Evolutionary conservation across 2,329 filamentous ascomycete species (phyloP), one percentile per base, ranked within the genome.

Genomic region (Colletotrichum coccodes): DNA sequence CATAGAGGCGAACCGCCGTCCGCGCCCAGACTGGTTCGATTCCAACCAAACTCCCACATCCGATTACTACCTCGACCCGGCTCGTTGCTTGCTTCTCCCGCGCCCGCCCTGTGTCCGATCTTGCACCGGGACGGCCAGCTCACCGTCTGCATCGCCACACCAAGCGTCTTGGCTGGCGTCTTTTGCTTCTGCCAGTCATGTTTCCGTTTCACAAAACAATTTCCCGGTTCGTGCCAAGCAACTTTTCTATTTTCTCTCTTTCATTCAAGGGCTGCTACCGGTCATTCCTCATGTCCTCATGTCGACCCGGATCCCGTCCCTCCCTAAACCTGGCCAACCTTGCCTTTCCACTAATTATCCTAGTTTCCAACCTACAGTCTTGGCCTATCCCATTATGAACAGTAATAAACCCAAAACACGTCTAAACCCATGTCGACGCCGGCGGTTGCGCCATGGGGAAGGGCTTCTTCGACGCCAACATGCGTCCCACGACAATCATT

Each of bases 401-500:
- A 16, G n/a, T 44, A 58, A 52, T 50, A 9, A 46, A 44, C 38
- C 59, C 23, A 32, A 42, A 38, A 42, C 34, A 52, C 23, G 14
- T 26, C 58, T 58, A 62, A 53, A 56, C 63, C 28, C 49, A 62
- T 46, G 63, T 44, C 40, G 49, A 49, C 21, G 57, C 49, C 50
- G 47, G 42, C 58, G 53, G 60, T 38, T 69, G 56, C 12, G 56
- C 38, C 49, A 47, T 60, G 34, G 58, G 30, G 32, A 61, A 36
- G 32, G 53, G 40, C 54, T 56, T 58, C 44, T 60, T 61, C 36
- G 67, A 70, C 34, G 44, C 74, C 11, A 78, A 52, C 75, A 77
- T 77, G 32, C 74, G 70, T 47, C 77, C 77, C 28, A 79, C 74
- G 30, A 73, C 71, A 8, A 79, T 73, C 30, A 79, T 78, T 36